Conservation (phyloP, 2,329 filamentous ascomycete species). For the Diaporthe citrichinensis region DNA sequence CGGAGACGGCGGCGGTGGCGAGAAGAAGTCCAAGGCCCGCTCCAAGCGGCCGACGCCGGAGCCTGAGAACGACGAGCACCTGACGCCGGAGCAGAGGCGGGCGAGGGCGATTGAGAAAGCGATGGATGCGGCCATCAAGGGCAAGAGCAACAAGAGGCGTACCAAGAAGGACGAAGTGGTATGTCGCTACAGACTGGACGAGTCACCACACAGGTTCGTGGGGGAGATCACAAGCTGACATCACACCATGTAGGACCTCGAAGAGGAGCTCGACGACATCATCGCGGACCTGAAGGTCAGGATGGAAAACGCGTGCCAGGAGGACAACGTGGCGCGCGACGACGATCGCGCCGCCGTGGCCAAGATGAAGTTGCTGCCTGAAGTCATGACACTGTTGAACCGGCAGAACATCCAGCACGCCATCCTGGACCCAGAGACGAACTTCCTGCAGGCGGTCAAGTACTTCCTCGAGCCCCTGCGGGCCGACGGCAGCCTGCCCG, state of each 20-base stretch:
- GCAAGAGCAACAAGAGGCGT: slow-evolving; percentile 75
- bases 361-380: slow-evolving; percentile 93
- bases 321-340: slow-evolving; percentile 86
- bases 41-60: slow-evolving; percentile 62
- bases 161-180: slow-evolving; percentile 91
- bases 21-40: slow-evolving; percentile 61
- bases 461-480: slow-evolving; percentile 94
- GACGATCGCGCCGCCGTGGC: slow-evolving; percentile 86
- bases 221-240: neutral
- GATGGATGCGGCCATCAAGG: slow-evolving; percentile 91
- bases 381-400: slow-evolving; percentile 90
- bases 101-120: slow-evolving; percentile 87
- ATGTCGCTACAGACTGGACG: slow-evolving; percentile 53
- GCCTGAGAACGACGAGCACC: slow-evolving; percentile 78
- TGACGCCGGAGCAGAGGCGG: slow-evolving; percentile 88
- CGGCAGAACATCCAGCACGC: slow-evolving; percentile 88
- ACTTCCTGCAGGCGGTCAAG: slow-evolving; percentile 93
- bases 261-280: slow-evolving; percentile 90
- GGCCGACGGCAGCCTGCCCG: slow-evolving; percentile 92
- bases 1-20: slow-evolving; percentile 55
- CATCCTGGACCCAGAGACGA: slow-evolving; percentile 93
- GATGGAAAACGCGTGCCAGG: slow-evolving; percentile 92
- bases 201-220: neutral
- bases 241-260: slow-evolving; percentile 77
- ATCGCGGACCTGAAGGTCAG: slow-evolving; percentile 88